Base-by-base conservation (phyloP, 495 filamentous ascomycete genomes). In the Penicillium goetzii region DNA sequence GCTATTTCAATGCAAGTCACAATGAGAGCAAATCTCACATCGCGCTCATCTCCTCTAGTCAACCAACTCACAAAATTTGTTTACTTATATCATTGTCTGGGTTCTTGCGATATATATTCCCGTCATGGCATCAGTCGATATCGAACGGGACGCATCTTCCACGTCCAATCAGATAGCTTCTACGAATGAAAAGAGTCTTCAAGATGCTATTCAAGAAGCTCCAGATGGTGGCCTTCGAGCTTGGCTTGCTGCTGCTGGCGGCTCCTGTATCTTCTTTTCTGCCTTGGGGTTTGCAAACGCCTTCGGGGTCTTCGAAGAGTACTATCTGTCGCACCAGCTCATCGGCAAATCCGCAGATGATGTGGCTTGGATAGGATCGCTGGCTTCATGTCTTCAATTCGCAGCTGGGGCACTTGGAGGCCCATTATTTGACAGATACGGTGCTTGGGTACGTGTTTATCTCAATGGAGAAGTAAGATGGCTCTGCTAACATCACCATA, bases 201-300 rank as follows among this genome's bases (percentile, higher is more conserved):
- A 3, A 5, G 14, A 40, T 4, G 4, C 3, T 6, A 15, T 15
- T 23, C 21, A 9, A 12, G 10, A 11, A 11, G 68, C 67, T 7
- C 71, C 73, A 19, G 73, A 77, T 59, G 75, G 74, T 19, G 76
- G 75, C 7, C 21, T 64, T 6, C 45, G 52, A 58, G 77, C 74
- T 40, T 79, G 75, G 75, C 65, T 78, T 1, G 70, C 71, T 14
- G 68, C 70, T 10, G 62, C 68, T 14, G 77, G 76, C 3, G 56
- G 36, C 36, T 15, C 36, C 5, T 65, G 21, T 5, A 58, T 68
- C 10, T 71, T 76, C 12, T 78, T 79, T 63, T 62, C 62, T 17
- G 58, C 59, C 12, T 25, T 85, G 9, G 86, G 86, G 26, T 83
- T 82, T 68, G 51, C 36, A 15, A 40, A 40, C 17, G 36, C 36